phyloP scores from a whole-genome alignment of 129 eudicot genomes.

The Oenanthe sinensis region DNA sequence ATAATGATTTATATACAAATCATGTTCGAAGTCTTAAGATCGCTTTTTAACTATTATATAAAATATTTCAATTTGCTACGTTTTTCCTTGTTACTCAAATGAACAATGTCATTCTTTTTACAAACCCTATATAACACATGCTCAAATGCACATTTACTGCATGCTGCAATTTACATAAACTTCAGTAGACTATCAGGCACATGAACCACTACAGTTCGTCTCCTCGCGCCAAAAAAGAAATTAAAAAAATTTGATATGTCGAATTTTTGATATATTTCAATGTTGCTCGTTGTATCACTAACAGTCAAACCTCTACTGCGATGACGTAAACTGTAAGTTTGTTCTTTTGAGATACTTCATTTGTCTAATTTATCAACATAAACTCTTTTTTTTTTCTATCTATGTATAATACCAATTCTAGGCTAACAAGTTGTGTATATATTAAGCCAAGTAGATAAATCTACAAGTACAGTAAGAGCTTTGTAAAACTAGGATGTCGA shows the following conservation, averaged over 20 bases:
- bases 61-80: too few relatives aligned
- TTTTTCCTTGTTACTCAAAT: too few relatives aligned
- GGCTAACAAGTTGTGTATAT: neutral
- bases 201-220: neutral
- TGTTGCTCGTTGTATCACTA: neutral
- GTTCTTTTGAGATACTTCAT: neutral
- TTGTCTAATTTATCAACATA: neutral
- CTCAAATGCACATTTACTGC: too few relatives aligned
- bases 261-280: neutral
- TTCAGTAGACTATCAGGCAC: too few relatives aligned
- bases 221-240: neutral
- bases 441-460: neutral
- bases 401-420: neutral
- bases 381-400: neutral
- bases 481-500: constrained; percentile 25
- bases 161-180: too few relatives aligned
- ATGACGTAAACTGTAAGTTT: neutral
- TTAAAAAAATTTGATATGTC: neutral
- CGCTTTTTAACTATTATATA: too few relatives aligned
- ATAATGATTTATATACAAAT: too few relatives aligned
- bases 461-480: neutral
- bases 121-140: too few relatives aligned
- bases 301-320: neutral
- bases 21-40: too few relatives aligned
- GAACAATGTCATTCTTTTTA: too few relatives aligned